Base-by-base conservation (phyloP, 2,329 filamentous ascomycete genomes). In the Colletotrichum destructivum region DNA sequence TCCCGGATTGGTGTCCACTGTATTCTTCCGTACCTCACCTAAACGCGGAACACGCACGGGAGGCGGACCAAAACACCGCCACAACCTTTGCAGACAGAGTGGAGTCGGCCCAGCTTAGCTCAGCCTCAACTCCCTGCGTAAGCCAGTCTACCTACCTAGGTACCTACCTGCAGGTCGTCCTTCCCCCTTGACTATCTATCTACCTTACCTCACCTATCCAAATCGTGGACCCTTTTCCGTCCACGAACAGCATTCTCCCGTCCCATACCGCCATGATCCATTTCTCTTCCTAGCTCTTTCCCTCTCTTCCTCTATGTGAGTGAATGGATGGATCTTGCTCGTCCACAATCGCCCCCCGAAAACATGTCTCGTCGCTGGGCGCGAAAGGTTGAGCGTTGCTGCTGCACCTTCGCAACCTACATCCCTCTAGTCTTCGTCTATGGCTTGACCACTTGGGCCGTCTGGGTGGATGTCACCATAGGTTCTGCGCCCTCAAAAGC, bases 361-460 rank as follows among this genome's bases (percentile, higher is more conserved):
- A 85, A 79, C 75, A 90, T 90, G 87, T 82, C 85, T 79, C 88
- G 88, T 76, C 87, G 89, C 78, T 93, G 90, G 86, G 92, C 90
- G 60, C 88, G 93, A 74, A 90, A 88, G 80, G 65, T 93, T 77
- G 95, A 98, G 87, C 92, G 95, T 61, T 92, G 90, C 78, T 98
- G 95, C 86, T 98, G 95, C 84, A 85, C 88, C 54, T 89, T 91
- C 72, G 87, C 93, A 64, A 93, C 90, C 35, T 98, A 95, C 81
- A 94, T 97, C 76, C 96, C 96, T n/a, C 87, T 98, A 21, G 85
- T 86, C 38, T 98, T 98, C 79, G 94, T 98, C 70, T 98, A 98
- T 79, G 89, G 92, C 67, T 82, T 98, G 75, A 96, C 94, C n/a
- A 93, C 93, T 13, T 99, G 96, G 96, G 95, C 94, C 2, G 89